Evolutionary conservation across 441 rosid species (phyloP), one percentile per base, ranked within the genome.

Genomic region (Isatis lusitanica): DNA sequence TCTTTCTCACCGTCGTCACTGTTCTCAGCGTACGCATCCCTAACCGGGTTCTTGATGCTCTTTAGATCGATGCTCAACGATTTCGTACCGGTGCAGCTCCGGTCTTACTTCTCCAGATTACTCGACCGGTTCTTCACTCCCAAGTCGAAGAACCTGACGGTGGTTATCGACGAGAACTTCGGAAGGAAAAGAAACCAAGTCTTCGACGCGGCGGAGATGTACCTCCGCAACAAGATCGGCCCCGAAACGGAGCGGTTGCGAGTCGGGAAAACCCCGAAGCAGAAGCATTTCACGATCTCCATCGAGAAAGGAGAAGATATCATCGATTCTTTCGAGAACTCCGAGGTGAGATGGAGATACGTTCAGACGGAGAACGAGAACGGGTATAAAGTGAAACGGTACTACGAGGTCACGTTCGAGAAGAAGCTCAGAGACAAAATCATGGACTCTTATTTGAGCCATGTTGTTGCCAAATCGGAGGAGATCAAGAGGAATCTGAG

Each of bases 361-460:
- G 44, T 60, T 47, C 71, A 73, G 0, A 62, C 71, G 2, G 59
- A 78, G 57, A 78, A 63, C 55, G 55, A 79, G 8, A 47, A 31
- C 4, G 60, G 6, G 0, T 65, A 52, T 1, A 39, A 43, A 17
- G 87, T 78, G 12, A 51, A 80, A 4, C 80, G 79, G 13, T 76
- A 80, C 84, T 85, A 79, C 38, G 89, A 87, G 74, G 83, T 87
- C 38, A 70, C 77, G 3, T 87, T 85, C 55, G 77, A 79, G 21
- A 85, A 82, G 64, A 77, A 51, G 28, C 77, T 82, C 4, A 31
- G 48, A 2, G 82, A 74, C 1, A 72, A 79, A 78, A 63, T 87
- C 35, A 62, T 73, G 73, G 58, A 21, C 4, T 61, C 79, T 74
- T 87, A 87, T 4, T 38, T 87, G 1, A 78, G 51, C 52, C 77